Base-by-base conservation (phyloP, 345 rosid species). In the Eucalyptus paniculata region DNA sequence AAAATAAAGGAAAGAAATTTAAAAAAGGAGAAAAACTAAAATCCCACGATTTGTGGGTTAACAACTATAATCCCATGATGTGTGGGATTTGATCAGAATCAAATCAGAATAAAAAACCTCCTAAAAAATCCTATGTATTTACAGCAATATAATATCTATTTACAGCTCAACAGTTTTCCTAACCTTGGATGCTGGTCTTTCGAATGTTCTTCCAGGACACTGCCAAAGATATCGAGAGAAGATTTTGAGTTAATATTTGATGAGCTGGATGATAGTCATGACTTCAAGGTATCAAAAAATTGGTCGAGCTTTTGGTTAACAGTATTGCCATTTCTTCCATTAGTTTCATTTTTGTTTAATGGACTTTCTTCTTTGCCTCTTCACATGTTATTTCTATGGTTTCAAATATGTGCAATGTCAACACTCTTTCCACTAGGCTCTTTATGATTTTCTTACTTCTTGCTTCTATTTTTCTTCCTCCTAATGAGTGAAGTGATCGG, bases 231-330 rank as follows among this genome's bases (percentile, higher is more conserved):
- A 90, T 94, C 98, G 54, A 91, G 88, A 69, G 99, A 98, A 91
- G 99, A 98, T 67, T 98, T 96, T 87, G 97, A 91, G 91, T 91
- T 96, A 82, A 97, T 98, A 92, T 98, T 98, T 93, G 94, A 91
- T 92, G 99, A 96, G 91, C 95, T 98, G 92, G 99, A 98, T 90
- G 99, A 98, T 91, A 93, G 94, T 90, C 95, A 69, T 92, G 99
- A 98, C 93, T 97, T 98, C 92, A 97, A 95, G 99, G 99, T 98
- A 95, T 37, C 87, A 18, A 80, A 86, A 49, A 86, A 60, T 90
- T 44, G 87, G 87, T 87, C 11, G 34, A 30, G 42, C 87, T 62
- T 82, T 72, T 86, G 65, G 50, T 89, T 13, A 72, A 34, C 18
- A 32, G 49, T 45, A 67, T 85, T n/a, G 72, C 49, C 58, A 18